phyloP scores from a whole-genome alignment of 208 protist species.

The Leishmania amazonensis region DNA sequence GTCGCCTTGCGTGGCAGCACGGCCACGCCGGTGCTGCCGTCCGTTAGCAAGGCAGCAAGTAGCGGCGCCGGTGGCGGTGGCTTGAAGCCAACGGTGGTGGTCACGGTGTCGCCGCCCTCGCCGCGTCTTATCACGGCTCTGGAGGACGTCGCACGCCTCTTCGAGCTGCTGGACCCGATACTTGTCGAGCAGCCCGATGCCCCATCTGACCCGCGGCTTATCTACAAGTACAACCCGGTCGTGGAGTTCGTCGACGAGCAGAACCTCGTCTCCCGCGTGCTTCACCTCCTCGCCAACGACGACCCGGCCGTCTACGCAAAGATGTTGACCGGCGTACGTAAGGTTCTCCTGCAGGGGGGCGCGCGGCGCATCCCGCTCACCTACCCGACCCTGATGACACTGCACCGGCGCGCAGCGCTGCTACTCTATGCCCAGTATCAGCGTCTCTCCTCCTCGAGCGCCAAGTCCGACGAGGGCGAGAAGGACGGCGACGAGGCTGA shows the following conservation, averaged over 20 bases:
- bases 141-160: conserved; percentile 71
- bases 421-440: conserved; percentile 32
- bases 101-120: conserved; percentile 8
- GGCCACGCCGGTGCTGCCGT: conserved; percentile 18
- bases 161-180: conserved; percentile 87
- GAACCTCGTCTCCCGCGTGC: conserved; percentile 84
- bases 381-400: conserved; percentile 84
- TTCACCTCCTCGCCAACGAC: conserved; percentile 89
- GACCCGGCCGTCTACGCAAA: conserved; percentile 85
- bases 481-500: not conserved
- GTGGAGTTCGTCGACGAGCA: conserved; percentile 94
- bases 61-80: not conserved
- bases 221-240: conserved; percentile 47
- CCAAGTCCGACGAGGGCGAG: conserved; percentile 3
- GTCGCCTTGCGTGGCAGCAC: conserved; percentile 35
- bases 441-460: not conserved
- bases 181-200: conserved; percentile 73
- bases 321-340: conserved; percentile 89
- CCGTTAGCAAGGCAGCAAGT: conserved; percentile 3
- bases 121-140: conserved; percentile 45
- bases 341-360: conserved; percentile 90
- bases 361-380: conserved; percentile 79
- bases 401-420: conserved; percentile 74
- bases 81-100: conserved; percentile 2
- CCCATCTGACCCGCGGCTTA: conserved; percentile 27